Conservation (phyloP, 2,329 filamentous ascomycete species). For the Cytospora leucostoma region DNA sequence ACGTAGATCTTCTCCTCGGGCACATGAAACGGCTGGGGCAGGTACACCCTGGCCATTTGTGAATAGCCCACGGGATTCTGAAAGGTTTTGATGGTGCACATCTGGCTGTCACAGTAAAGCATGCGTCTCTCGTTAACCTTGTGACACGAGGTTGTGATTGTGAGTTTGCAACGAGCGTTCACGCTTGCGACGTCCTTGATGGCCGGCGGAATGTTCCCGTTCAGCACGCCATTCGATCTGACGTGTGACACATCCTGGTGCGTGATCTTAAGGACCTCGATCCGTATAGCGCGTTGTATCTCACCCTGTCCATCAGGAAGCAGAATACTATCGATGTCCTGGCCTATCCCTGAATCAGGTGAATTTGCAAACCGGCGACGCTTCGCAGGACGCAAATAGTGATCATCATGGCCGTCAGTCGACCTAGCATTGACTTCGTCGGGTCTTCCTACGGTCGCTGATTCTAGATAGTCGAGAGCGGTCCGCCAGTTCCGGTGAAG, state of each 20-base stretch:
- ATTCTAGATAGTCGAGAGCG: slow-evolving; percentile 44
- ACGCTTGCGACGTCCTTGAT: slow-evolving; percentile 40
- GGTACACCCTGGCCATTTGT: slow-evolving; percentile 50
- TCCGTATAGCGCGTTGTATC: slow-evolving; percentile 47
- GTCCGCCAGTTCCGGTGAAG: slow-evolving; percentile 57
- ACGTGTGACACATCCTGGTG: slow-evolving; percentile 49
- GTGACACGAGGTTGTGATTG: slow-evolving; percentile 38
- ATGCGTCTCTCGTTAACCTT: slow-evolving; percentile 43
- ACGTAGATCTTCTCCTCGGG: slow-evolving; percentile 54
- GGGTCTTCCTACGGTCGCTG: slow-evolving; percentile 32
- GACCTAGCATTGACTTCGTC: slow-evolving; percentile 38
- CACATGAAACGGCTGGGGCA: slow-evolving; percentile 53
- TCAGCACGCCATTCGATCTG: slow-evolving; percentile 40
- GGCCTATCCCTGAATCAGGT: slow-evolving; percentile 33
- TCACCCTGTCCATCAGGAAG: slow-evolving; percentile 30
- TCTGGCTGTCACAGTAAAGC: slow-evolving; percentile 56
- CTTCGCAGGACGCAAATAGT: slow-evolving; percentile 47
- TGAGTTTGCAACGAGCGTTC: slow-evolving; percentile 47
- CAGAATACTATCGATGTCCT: slow-evolving; percentile 24
- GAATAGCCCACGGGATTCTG: slow-evolving; percentile 50
- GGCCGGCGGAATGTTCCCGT: slow-evolving; percentile 39
- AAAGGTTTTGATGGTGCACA: slow-evolving; percentile 54
- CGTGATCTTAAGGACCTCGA: slow-evolving; percentile 55
- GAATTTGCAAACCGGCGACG: slow-evolving; percentile 50
- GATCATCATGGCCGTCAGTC: slow-evolving; percentile 37